phyloP scores from a whole-genome alignment of 495 filamentous ascomycete genomes.

The Tricharina praecox region DNA sequence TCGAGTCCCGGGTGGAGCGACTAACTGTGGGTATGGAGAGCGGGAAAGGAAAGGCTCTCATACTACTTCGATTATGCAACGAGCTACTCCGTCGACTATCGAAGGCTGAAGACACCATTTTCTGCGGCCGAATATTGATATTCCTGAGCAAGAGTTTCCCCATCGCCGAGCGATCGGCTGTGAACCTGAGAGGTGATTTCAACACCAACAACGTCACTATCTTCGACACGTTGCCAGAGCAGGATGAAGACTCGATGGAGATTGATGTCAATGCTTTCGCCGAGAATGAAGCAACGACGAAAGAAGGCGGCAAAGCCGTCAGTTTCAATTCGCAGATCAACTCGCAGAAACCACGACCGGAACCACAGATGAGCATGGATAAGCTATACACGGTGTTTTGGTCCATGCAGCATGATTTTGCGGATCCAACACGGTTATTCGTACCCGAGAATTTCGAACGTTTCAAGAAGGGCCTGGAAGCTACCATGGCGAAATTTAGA shows the following conservation, averaged over 20 bases:
- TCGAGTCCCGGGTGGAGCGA: slow-evolving; percentile 78
- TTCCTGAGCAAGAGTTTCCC: slow-evolving; percentile 97
- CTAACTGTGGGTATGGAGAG: slow-evolving; percentile 46
- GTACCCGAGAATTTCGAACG: slow-evolving; percentile 45
- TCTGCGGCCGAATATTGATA: slow-evolving; percentile 91
- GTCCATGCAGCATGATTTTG: slow-evolving; percentile 79
- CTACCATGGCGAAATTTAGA: slow-evolving; percentile 64
- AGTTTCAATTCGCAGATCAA: slow-evolving; percentile 33
- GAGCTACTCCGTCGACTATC: slow-evolving; percentile 83
- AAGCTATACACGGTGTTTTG: slow-evolving; percentile 83
- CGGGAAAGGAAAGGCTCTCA: slow-evolving; percentile 51
- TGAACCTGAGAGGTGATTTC: slow-evolving; percentile 91
- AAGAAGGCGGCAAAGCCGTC: slow-evolving; percentile 31
- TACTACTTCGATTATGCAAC: slow-evolving; percentile 85
- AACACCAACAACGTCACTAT: slow-evolving; percentile 88
- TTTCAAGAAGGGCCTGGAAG: slow-evolving; percentile 66
- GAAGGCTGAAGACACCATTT: slow-evolving; percentile 86
- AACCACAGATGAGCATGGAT: slow-evolving; percentile 39
- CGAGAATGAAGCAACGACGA: slow-evolving; percentile 23
- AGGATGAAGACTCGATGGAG: slow-evolving; percentile 43
- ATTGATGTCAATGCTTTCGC: slow-evolving; percentile 29
- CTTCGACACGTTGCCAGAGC: slow-evolving; percentile 46
- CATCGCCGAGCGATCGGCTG: slow-evolving; percentile 85
- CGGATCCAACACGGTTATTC: slow-evolving; percentile 71
- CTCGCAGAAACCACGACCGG: slow-evolving; percentile 25